Base-by-base conservation (phyloP, 306 rosid species). In the Dalbergia cochinchinensis region DNA sequence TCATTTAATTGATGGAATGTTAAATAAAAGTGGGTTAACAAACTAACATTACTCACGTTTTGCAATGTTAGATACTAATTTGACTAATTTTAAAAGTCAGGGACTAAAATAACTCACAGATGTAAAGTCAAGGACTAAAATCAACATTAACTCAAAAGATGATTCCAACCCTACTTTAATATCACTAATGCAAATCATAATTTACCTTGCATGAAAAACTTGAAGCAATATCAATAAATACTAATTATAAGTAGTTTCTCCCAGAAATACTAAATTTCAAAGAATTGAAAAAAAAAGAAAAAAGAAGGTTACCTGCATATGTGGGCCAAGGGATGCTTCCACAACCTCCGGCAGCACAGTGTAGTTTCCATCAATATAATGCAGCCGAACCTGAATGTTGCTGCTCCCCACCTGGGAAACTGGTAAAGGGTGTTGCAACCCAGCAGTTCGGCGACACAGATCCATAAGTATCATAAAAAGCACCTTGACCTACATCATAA, bases 281-380 rank as follows among this genome's bases (percentile, higher is more conserved):
- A 47, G 14, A 76, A 76, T 33, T 39, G 37, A 55, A 75, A 83
- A 63, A 39, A 39, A 48, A 35, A 55, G 73, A 83, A 66, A 34
- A 39, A 54, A 42, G 16, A 12, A 59, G 61, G 70, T 69, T 89
- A 95, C 99, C 99, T 93, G 99, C 98, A 95, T 93, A 83, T 95
- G 98, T 20, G 99, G 98, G 77, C 99, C 99, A 79, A 95, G 96
- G 66, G 99, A 89, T 61, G 99, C 99, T 89, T 95, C 99, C 64
- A 95, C 99, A 65, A 95, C 98, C 86, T 95, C 99, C 13, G 99
- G 99, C 73, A 91, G 92, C 31, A 95, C 99, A 14, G 97, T 95
- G 78, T 93, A 93, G 88, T 95, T 95, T 18, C 99, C 99, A 80
- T 95, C 99, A 53, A 95, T 95, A 79, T 95, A 95, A 86, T 95